Evolutionary conservation across 768 basidiomycete species (phyloP), one percentile per base, ranked within the genome.

Genomic region (Suillus placidus): DNA sequence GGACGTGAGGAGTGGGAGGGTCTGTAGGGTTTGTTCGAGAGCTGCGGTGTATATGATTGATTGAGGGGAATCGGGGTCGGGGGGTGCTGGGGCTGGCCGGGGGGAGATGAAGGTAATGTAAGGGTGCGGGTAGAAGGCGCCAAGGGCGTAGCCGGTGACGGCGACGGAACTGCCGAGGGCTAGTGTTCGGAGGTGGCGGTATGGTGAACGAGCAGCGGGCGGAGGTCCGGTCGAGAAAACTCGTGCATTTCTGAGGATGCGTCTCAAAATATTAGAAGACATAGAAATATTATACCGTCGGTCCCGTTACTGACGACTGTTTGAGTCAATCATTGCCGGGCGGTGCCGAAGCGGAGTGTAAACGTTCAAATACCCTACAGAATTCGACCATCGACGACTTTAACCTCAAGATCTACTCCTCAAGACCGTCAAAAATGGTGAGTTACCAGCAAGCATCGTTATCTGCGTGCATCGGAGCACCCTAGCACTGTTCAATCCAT

Each of bases 61-160:
- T 66, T 87, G 86, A 1, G 80, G 82, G 4, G 88, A 87, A 65
- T 83, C 82, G 14, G 80, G 82, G 37, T 83, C 81, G 2, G 66
- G 23, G 23, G 84, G 85, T 0, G 94, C 85, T 0, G 94, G 92
- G 0, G 94, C 91, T 0, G 85, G 80, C 12, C 91, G 84, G 3
- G 95, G 95, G 56, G 89, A 91, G 32, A 97, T 78, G 61, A 93
- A 83, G 23, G 88, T 82, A 43, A 90, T 72, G 34, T 90, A 74
- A 0, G 83, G 77, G 7, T 89, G 93, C 7, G 91, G 93, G 71
- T 88, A 93, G 67, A 93, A 77, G 6, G 90, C 82, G 10, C 93
- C 93, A 2, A 79, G 45, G 12, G 80, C 75, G 70, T 87, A 87
- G 13, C 81, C 71, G 1, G 76, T 67, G 42, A 74, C 8, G 4